Evolutionary conservation across 2,329 filamentous ascomycete species (phyloP), one percentile per base, ranked within the genome.

Genomic region (Didymella exigua): DNA sequence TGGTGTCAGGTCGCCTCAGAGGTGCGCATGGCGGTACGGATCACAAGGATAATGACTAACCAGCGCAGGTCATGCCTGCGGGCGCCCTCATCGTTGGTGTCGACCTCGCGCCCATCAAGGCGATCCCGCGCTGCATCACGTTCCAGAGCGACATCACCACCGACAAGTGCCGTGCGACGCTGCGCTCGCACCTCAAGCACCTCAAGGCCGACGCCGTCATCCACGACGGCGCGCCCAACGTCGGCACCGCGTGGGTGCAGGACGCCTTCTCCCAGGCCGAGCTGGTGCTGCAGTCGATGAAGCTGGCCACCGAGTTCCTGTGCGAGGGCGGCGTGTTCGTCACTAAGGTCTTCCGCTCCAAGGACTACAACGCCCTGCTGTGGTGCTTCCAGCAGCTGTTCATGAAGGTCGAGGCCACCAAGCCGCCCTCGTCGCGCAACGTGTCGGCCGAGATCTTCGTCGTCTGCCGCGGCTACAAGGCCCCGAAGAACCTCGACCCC

Each of bases 381-480:
- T 99, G 95, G 95, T 93, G 98, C 29, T 92, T 98, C 80, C 96
- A 96, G 73, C 95, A 99, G 75, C 83, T 99, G 0, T 99, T 99
- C 79, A 84, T 84, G 42, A 96, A 95, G 63, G 95, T 99, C 60
- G 93, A 99, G 74, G 93, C 96, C 43, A 99, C 95, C 5, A 99
- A 99, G 76, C 95, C 95, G 3, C 95, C 95, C 0, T 96, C 92
- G 0, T 96, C 91, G 8, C 85, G 95, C 80, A 97, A 96, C 69
- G 93, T 99, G 47, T 97, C 92, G 7, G 95, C 95, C 62, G 95
- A 99, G 81, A 98, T 98, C 34, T 99, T 99, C 80, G 93, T 98
- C 61, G 95, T 99, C 29, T 98, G 93, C 77, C 86, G 89, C 63
- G 95, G 93, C 18, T 99, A 87, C 82, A 98, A 97, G 78, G 93